Evolutionary conservation across 352 stramenopile genomes (phyloP).

Genomic region (Vaucheria bursata): DNA sequence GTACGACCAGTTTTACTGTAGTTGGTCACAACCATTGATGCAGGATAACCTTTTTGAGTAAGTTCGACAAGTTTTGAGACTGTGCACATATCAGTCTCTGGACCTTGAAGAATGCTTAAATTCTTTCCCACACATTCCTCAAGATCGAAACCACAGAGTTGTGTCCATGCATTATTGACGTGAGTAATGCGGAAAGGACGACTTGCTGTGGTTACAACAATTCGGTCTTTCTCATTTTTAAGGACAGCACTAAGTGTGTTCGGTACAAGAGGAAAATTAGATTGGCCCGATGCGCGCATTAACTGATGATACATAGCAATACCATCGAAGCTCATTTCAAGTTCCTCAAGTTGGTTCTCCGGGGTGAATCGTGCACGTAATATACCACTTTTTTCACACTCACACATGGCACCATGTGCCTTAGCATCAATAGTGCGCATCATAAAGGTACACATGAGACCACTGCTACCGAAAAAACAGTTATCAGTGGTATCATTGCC

Average conservation of each 20-base stretch:
- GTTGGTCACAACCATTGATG: conserved; percentile 47
- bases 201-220: conserved; percentile 44
- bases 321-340: conserved; percentile 45
- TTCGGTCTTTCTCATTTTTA: conserved; percentile 40
- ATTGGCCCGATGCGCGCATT: conserved; percentile 38
- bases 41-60: conserved; percentile 37
- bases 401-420: conserved; percentile 18
- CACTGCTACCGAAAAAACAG: conserved; percentile 31
- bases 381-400: conserved; percentile 41
- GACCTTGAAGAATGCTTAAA: conserved; percentile 33
- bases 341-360: conserved; percentile 38
- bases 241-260: conserved; percentile 45
- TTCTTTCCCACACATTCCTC: conserved; percentile 43
- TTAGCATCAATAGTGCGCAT: conserved; percentile 44
- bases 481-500: conserved; percentile 21
- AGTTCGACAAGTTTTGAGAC: conserved; percentile 32
- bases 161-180: conserved; percentile 41
- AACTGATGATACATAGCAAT: conserved; percentile 46
- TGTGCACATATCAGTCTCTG: conserved; percentile 18
- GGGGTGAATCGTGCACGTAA: conserved; percentile 31
- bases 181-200: conserved; percentile 44
- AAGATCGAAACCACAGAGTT: conserved; percentile 41
- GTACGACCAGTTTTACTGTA: conserved; percentile 24
- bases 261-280: conserved; percentile 36
- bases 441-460: conserved; percentile 46